phyloP scores from a whole-genome alignment of 345 rosid genomes.

The Euphorbia lathyris region DNA sequence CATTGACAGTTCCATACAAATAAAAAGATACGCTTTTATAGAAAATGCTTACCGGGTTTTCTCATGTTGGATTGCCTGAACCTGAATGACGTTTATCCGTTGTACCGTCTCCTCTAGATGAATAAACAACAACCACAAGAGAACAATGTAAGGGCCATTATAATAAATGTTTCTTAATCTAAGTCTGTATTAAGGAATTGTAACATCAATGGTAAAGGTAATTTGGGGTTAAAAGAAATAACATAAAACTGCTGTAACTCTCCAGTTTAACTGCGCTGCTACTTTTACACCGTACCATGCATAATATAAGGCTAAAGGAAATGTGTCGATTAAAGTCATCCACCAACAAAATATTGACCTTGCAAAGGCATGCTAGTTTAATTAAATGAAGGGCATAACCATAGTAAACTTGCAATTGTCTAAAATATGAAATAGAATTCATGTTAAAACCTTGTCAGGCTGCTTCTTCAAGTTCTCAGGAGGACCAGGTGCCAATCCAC shows the following conservation, averaged over 20 bases:
- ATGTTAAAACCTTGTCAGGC: slow-evolving; percentile 60
- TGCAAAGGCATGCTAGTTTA: background rate
- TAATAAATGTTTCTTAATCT: background rate
- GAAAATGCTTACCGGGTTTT: background rate
- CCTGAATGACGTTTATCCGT: background rate
- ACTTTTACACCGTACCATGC: background rate
- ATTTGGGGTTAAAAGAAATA: background rate
- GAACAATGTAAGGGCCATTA: background rate
- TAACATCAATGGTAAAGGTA: background rate
- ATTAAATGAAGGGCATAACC: background rate
- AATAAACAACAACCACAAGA: background rate
- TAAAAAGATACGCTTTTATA: no score
- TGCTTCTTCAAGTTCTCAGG: slow-evolving; percentile 68
- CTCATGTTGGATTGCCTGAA: background rate
- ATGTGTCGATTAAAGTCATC: no score
- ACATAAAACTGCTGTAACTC: background rate
- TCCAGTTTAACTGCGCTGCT: background rate
- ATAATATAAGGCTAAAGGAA: background rate
- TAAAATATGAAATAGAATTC: background rate
- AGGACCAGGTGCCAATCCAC: slow-evolving; percentile 57
- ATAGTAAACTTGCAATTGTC: background rate
- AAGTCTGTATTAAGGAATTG: background rate
- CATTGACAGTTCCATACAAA: background rate
- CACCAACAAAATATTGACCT: background rate
- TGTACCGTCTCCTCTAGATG: background rate